Conservation (phyloP, 768 basidiomycete species). For the Lactifluus hygrophoroides region DNA sequence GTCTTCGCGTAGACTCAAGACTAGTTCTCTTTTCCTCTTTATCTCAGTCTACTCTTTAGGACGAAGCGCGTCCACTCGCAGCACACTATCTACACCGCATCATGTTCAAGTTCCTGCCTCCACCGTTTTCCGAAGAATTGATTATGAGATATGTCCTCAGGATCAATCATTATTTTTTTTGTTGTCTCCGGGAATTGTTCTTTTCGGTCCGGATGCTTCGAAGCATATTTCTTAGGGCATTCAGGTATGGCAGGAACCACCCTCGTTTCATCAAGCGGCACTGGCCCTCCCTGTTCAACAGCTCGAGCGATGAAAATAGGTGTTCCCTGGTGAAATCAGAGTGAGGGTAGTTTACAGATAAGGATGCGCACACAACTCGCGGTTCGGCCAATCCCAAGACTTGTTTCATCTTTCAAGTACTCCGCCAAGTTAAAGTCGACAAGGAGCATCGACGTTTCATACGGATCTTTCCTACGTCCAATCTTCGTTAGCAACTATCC, state of each 20-base stretch:
- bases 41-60: too few relatives aligned
- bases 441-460: background rate
- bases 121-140: background rate
- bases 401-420: background rate
- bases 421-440: background rate
- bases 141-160: too few relatives aligned
- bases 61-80: too few relatives aligned
- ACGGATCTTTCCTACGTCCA: background rate
- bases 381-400: background rate
- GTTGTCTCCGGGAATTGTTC: too few relatives aligned
- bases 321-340: background rate
- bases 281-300: conserved; percentile 1
- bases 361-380: background rate
- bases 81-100: too few relatives aligned
- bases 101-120: background rate
- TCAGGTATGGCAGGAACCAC: background rate
- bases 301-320: background rate
- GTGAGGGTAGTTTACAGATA: background rate
- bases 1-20: too few relatives aligned
- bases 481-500: background rate
- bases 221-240: background rate
- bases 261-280: background rate
- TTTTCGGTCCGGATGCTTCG: too few relatives aligned
- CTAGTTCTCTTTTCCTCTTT: too few relatives aligned
- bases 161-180: too few relatives aligned